Base-by-base conservation (phyloP, 768 basidiomycete species). In the Coprinopsis marcescibilis region DNA sequence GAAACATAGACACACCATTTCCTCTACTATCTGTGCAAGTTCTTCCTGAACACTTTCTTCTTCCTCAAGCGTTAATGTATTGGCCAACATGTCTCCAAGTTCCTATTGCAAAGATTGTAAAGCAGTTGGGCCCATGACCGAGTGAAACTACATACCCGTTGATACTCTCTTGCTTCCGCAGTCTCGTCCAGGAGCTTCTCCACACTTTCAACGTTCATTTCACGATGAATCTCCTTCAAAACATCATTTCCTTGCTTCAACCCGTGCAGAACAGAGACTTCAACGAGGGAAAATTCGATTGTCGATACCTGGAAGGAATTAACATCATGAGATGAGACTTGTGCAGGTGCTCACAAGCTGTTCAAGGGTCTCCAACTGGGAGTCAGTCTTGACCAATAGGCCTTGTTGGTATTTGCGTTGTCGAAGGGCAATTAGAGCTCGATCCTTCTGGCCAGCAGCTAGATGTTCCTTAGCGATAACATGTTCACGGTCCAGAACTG, bases 261-360 rank as follows among this genome's bases (percentile, higher is more conserved):
- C 6, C 95, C 96, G 61, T 91, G 90, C 26, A 98, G 59, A 8
- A 99, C 89, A 2, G 93, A 92, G 36, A 89, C 81, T 64, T 98
- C 89, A 17, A 98, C 82, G 40, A 94, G 73, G 5, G 96, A 92
- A 69, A 96, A 98, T 63, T 99, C 96, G 57, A 99, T 96, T 0
- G 86, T 89, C 3, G 91, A 89, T 20, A 97, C 93, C 95, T 99
- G 57, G 14, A 27, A 12, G 5, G 30, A 2, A 7, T 6, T 29
- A 17, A 27, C 20, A 4, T 46, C 24, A 37, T 6, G 19, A 14
- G 8, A 15, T 32, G 27, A 17, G 4, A 6, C 12, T 14, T 24
- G n/a, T 12, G 11, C 30, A 10, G 14, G 19, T 14, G 29, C 81
- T 52, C 51, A 93, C 95, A 40, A 98, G 72, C 52, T 91, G 83